phyloP scores from a whole-genome alignment of 2,329 filamentous ascomycete genomes.

The Diplodia corticola region DNA sequence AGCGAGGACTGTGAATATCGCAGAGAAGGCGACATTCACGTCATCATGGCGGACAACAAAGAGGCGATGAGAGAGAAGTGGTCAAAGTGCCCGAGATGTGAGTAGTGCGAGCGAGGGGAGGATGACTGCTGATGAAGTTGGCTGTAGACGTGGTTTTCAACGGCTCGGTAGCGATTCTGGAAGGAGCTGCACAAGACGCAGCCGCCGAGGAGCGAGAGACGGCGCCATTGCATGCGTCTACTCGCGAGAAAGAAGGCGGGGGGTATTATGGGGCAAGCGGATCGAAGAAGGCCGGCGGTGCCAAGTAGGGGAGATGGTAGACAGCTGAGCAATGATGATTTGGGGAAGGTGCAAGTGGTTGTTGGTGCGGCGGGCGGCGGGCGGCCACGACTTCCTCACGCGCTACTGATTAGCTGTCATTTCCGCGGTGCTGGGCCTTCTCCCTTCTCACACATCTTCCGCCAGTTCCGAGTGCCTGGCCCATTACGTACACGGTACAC shows the following conservation, averaged over 20 bases:
- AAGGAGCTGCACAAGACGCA: background rate
- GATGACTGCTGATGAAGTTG: background rate
- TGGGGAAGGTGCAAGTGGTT: background rate
- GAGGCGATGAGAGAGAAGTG: background rate
- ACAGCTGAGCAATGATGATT: background rate
- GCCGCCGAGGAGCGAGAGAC: background rate
- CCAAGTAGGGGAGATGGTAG: background rate
- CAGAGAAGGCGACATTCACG: no score
- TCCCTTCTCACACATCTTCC: no score
- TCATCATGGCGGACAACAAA: background rate
- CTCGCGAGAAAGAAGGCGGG: background rate
- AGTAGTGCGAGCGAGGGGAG: background rate
- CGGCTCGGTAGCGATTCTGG: conserved; percentile 1
- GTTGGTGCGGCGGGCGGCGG: background rate
- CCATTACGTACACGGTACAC: no score
- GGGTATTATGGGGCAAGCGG: no score
- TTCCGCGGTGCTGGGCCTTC: no score
- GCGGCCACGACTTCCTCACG: background rate
- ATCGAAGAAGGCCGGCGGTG: no score
- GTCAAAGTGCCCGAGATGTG: background rate
- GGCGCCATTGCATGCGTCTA: background rate
- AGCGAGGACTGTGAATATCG: background rate
- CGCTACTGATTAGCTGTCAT: no score
- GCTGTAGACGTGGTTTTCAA: conserved; percentile 7
- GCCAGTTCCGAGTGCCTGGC: no score